phyloP scores from a whole-genome alignment of 139 green algal species.

The Tetradesmus lagerheimii region DNA sequence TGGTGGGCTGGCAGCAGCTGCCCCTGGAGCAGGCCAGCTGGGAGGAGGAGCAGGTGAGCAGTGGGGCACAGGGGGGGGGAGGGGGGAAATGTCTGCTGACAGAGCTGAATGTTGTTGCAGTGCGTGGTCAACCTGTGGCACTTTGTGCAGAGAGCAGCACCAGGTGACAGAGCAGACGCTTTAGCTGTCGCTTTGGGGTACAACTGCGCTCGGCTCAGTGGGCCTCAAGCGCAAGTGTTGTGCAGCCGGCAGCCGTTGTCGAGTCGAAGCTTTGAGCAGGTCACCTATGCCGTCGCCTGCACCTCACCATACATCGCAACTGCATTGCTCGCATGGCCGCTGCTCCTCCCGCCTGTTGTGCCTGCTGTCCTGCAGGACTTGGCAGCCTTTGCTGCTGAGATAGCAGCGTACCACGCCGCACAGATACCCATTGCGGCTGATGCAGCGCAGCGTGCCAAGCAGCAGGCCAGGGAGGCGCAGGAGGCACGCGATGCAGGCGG shows the following conservation, averaged over 20 bases:
- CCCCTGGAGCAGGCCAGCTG: constrained; percentile 65
- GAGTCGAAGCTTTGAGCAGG: too few species aligned
- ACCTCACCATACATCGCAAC: too few species aligned
- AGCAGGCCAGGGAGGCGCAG: background rate
- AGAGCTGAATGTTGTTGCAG: too few species aligned
- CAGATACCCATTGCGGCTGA: constrained; percentile 43
- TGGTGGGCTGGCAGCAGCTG: constrained; percentile 75
- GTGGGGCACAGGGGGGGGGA: too few species aligned
- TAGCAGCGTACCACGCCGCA: constrained; percentile 20
- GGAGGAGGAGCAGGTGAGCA: constrained; percentile 50
- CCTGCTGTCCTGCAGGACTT: constrained; percentile 27
- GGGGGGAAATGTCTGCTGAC: background rate
- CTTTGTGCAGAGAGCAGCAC: too few species aligned
- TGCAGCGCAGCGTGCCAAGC: constrained; percentile 24
- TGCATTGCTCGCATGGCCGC: too few species aligned
- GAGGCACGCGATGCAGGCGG: background rate
- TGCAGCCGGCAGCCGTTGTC: too few species aligned
- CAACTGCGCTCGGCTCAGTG: too few species aligned
- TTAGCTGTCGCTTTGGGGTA: too few species aligned
- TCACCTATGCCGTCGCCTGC: too few species aligned
- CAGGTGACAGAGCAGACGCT: background rate
- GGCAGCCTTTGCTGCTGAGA: constrained; percentile 23
- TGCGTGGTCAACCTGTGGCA: too few species aligned
- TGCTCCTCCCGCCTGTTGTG: background rate
- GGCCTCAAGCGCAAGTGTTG: too few species aligned